Conservation (phyloP, 2,329 filamentous ascomycete species). For the Verticillium albo-atrum region DNA sequence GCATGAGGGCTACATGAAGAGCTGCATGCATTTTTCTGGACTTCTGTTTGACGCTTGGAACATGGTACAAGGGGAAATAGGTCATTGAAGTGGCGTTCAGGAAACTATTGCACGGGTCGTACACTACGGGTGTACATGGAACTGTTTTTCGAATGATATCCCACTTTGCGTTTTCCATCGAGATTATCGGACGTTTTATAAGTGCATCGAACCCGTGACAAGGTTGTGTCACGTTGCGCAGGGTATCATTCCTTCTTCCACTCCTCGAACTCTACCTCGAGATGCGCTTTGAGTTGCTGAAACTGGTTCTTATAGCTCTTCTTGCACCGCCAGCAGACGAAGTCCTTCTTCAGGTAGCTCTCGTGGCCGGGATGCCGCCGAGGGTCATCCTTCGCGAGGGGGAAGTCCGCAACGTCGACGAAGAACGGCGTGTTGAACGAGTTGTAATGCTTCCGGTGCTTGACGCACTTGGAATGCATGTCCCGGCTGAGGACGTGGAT, state of each 20-base stretch:
- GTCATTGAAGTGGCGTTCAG: neutral
- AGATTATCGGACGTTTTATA: neutral
- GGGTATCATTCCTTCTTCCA: constrained; percentile 62
- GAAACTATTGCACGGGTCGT: neutral
- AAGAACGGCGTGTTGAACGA: constrained; percentile 87
- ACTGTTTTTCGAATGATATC: neutral
- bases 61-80: neutral
- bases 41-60: neutral
- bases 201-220: too few species aligned
- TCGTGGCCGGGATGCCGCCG: constrained; percentile 52
- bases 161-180: neutral
- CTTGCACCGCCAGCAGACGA: constrained; percentile 83
- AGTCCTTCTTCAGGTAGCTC: constrained; percentile 59
- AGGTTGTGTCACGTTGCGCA: neutral
- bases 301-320: constrained; percentile 71
- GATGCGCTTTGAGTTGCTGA: constrained; percentile 67
- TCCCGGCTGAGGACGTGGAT: constrained; percentile 83
- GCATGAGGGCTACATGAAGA: neutral
- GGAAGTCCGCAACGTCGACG: constrained; percentile 73
- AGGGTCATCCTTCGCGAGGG: constrained; percentile 61
- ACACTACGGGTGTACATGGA: neutral
- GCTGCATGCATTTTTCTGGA: neutral
- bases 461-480: constrained; percentile 66
- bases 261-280: constrained; percentile 66
- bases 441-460: constrained; percentile 85